phyloP scores from a whole-genome alignment of 208 protist genomes.

The Sergeia podlipaevii region DNA sequence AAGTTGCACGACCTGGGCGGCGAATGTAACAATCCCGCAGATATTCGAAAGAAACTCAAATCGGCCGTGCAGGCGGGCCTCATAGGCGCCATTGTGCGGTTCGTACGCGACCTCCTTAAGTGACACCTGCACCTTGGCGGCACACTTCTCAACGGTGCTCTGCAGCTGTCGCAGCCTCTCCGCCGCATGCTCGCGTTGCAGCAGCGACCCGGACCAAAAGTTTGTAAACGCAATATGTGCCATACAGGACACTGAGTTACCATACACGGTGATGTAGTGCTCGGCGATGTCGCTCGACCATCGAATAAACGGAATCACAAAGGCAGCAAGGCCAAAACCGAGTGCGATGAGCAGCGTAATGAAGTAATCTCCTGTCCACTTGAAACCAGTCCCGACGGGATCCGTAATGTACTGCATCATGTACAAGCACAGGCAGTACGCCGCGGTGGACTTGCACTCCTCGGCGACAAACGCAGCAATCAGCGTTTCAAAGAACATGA shows the following conservation, averaged over 20 bases:
- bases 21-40: slow-evolving; percentile 57
- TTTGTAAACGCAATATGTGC: slow-evolving; percentile 66
- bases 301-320: slow-evolving; percentile 79
- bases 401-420: slow-evolving; percentile 70
- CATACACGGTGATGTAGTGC: slow-evolving; percentile 60
- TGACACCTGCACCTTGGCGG: slow-evolving; percentile 29
- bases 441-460: slow-evolving; percentile 62
- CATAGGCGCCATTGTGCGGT: slow-evolving; percentile 68
- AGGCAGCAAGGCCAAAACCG: slow-evolving; percentile 64
- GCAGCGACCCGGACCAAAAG: slow-evolving; percentile 66
- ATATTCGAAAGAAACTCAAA: slow-evolving; percentile 53
- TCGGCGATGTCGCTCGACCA: slow-evolving; percentile 80
- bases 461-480: slow-evolving; percentile 66
- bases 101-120: slow-evolving; percentile 79
- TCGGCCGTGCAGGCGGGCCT: slow-evolving; percentile 50
- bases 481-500: slow-evolving; percentile 65
- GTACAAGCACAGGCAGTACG: slow-evolving; percentile 60
- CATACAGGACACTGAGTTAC: slow-evolving; percentile 70
- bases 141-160: slow-evolving; percentile 49
- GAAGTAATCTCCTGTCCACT: slow-evolving; percentile 70
- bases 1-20: slow-evolving; percentile 73
- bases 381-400: slow-evolving; percentile 38
- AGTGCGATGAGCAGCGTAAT: slow-evolving; percentile 70
- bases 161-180: slow-evolving; percentile 70
- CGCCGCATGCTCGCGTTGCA: slow-evolving; percentile 73